Conservation (phyloP, 331 rosid species). For the Telfairia occidentalis region DNA sequence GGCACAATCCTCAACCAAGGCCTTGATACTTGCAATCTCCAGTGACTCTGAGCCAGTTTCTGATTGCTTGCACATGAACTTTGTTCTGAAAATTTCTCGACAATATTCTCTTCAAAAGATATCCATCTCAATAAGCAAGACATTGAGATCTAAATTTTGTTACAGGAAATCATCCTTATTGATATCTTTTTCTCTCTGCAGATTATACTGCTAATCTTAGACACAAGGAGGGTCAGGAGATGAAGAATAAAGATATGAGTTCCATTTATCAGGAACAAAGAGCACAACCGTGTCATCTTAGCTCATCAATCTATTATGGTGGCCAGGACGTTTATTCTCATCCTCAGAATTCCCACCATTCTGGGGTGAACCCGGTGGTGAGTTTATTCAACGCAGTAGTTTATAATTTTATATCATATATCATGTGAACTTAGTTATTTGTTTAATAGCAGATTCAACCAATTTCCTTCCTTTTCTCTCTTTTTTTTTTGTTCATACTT, state of each 20-base stretch:
- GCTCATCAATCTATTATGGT: conserved; percentile 89
- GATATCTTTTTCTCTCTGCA: conserved; percentile 17
- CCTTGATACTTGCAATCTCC: not conserved
- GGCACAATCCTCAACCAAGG: not conserved
- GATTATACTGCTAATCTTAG: conserved; percentile 23
- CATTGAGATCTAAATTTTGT: not conserved
- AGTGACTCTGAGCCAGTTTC: not conserved
- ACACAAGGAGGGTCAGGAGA: conserved; percentile 31
- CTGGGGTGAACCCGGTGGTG: conserved; percentile 31
- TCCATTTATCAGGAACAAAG: conserved; percentile 56
- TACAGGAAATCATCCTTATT: not conserved
- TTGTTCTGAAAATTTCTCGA: not conserved
- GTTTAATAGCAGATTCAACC: not conserved
- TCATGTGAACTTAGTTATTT: not conserved
- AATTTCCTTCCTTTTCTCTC: not conserved
- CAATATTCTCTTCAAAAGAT: not conserved
- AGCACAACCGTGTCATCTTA: conserved; percentile 73
- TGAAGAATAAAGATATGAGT: conserved; percentile 29
- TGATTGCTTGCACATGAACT: not conserved
- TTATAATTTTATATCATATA: not conserved
- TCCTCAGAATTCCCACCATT: conserved; percentile 34
- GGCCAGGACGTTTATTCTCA: conserved; percentile 65
- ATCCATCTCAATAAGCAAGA: not conserved
- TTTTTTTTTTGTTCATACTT: not conserved
- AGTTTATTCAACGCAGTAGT: not conserved